Evolutionary conservation across 352 stramenopile genomes (phyloP), one percentile per base, ranked within the genome.

Genomic region (Phytophthora sansomeana): DNA sequence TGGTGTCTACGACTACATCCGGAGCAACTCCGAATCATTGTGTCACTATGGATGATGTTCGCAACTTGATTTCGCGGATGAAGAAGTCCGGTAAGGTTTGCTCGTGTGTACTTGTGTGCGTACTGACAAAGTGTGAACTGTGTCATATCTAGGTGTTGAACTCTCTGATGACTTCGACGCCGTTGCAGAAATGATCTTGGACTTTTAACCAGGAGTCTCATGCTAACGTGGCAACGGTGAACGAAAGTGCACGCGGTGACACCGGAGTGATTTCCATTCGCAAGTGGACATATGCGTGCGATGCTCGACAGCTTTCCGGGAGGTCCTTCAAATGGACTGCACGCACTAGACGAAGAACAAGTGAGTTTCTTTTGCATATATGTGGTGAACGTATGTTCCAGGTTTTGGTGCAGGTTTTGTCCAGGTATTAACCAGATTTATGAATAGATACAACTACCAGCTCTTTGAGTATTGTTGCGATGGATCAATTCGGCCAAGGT

Each of bases 371-470:
- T n/a, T n/a, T n/a, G n/a, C n/a, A n/a, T n/a, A n/a, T n/a, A n/a
- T n/a, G n/a, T n/a, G n/a, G n/a, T n/a, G n/a, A n/a, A n/a, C n/a
- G n/a, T n/a, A n/a, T n/a, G n/a, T n/a, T n/a, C n/a, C n/a, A n/a
- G n/a, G n/a, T n/a, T n/a, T n/a, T n/a, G n/a, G n/a, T n/a, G n/a
- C n/a, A n/a, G n/a, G n/a, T n/a, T n/a, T n/a, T n/a, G n/a, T n/a
- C n/a, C n/a, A n/a, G n/a, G n/a, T n/a, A n/a, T n/a, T n/a, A n/a
- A n/a, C n/a, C n/a, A n/a, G n/a, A n/a, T n/a, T n/a, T n/a, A n/a
- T n/a, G n/a, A n/a, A n/a, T 47, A 63, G 44, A 17, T 50, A 56
- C 26, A 63, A 56, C 33, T 56, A 56, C 28, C 28, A 58, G 29
- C 41, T 58, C 13, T 16, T n/a, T 58, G 3, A 38, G 36, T 2